Evolutionary conservation across 176 grass and related monocot species (phyloP), one percentile per base, ranked within the genome.

Genomic region (Otatea glauca): DNA sequence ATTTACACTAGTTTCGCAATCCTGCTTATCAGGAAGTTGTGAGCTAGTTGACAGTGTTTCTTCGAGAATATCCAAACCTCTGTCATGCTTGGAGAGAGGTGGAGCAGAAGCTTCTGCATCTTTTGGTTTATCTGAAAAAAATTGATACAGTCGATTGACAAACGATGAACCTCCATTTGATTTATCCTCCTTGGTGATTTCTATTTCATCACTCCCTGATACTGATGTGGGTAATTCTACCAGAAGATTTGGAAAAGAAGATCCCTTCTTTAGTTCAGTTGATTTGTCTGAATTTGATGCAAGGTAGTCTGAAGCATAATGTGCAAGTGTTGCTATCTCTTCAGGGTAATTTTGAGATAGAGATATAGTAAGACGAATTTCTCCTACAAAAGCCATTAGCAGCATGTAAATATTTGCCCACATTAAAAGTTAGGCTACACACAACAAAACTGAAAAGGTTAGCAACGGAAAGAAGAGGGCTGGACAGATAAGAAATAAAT

Each of bases 261-360:
- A 74, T 20, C 87, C 86, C 77, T 86, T 93, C 70, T 87, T 87
- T 42, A 99, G 69, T 45, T 99, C 96, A 37, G 76, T 35, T 53
- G 93, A 94, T 86, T 89, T 99, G 78, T 99, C 96, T 21, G 96
- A 99, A 78, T 87, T 91, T 49, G 96, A 96, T 6, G 87, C 49
- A 25, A 94, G 69, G 49, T 99, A 88, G 41, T 99, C 93, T 20
- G 89, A 94, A 84, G 59, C 58, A 39, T 66, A 85, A 39, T 81
- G 91, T 35, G 74, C 43, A 47, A 80, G 12, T 65, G 59, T 7
- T 0, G 65, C 24, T 41, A 90, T 82, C 81, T 92, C 90, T 62
- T 99, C 89, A 4, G 81, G 68, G 59, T 43, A 56, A 59, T 89
- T 94, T 47, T 92, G 96, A 43, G 86, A 90, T 34, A 99, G 81